Percentiles rank a stretch among this genome's conserved stretches.
These are phyloP conservation scores for Trypanosoma brucei DNA, from an alignment of 208 protist species.

Conservation along the genomic window DNA sequence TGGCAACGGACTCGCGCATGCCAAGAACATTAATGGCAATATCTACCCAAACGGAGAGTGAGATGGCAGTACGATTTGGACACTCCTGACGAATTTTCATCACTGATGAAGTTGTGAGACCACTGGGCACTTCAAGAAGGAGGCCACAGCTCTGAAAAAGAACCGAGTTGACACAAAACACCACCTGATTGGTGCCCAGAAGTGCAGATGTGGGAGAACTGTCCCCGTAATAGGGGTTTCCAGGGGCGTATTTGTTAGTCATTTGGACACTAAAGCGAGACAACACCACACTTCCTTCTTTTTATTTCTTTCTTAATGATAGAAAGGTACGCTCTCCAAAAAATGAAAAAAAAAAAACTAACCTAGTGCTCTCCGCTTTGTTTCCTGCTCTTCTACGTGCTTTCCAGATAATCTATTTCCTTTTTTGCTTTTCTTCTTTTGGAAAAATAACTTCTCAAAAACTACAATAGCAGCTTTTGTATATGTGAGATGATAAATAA, in stretches of 20 bases:
- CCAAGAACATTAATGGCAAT: conserved; percentile 62
- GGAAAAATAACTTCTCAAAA: too few relatives aligned
- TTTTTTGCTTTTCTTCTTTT: too few relatives aligned
- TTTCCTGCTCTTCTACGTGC: too few relatives aligned
- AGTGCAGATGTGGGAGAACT: conserved; percentile 15
- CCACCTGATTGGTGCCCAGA: conserved; percentile 33
- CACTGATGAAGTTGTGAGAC: conserved; percentile 66
- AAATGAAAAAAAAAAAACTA: too few relatives aligned
- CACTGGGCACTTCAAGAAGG: conserved; percentile 61
- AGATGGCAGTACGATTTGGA: conserved; percentile 70
- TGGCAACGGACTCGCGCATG: conserved; percentile 57
- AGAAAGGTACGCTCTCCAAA: too few relatives aligned
- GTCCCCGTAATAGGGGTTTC: conserved; percentile 9
- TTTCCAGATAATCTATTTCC: too few relatives aligned
- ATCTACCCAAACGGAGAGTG: conserved; percentile 71
- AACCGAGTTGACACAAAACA: conserved; percentile 79
- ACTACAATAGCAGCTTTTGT: too few relatives aligned
- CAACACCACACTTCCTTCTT: too few relatives aligned
- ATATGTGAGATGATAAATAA: too few relatives aligned
- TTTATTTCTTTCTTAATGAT: too few relatives aligned
- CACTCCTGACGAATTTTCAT: conserved; percentile 68
- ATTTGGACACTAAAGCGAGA: conserved; percentile 6
- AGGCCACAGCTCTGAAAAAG: conserved; percentile 81
- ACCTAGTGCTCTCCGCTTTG: too few relatives aligned
- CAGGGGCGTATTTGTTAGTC: conserved; percentile 16